Conservation (phyloP, 2,329 filamentous ascomycete species). For the Aureobasidium namibiae region DNA sequence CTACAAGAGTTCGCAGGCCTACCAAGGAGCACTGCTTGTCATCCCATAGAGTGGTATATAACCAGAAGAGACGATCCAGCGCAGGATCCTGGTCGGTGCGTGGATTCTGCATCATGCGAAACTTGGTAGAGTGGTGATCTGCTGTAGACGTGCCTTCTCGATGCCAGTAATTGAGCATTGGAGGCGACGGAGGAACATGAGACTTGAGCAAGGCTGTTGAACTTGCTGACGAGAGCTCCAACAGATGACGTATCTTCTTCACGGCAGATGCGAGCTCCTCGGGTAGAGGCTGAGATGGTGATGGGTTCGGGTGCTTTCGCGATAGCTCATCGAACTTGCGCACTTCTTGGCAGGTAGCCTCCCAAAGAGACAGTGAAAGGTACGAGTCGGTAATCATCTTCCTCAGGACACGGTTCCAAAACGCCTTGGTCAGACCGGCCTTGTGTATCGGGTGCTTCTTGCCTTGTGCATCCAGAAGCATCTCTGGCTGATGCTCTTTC, state of each 20-base stretch:
- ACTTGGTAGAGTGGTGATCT: neutral
- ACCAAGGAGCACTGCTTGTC: neutral
- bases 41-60: neutral
- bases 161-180: constrained; percentile 20
- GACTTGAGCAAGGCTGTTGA: constrained; percentile 20
- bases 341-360: constrained; percentile 15
- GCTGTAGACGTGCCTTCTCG: constrained; percentile 15
- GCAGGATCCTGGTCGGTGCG: neutral
- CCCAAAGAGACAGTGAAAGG: constrained; percentile 17
- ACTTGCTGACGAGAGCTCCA: constrained; percentile 16
- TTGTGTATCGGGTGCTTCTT: constrained; percentile 21
- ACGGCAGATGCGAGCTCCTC: neutral
- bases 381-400: constrained; percentile 17
- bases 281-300: neutral
- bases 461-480: constrained; percentile 33
- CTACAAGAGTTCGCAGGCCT: neutral
- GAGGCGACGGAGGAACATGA: constrained; percentile 33
- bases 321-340: neutral
- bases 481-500: constrained; percentile 41
- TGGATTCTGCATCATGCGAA: neutral
- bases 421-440: neutral
- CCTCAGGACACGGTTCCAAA: constrained; percentile 15
- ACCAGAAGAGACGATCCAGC: neutral
- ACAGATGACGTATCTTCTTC: neutral
- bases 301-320: neutral